Conservation (phyloP, 306 rosid genomes). For the Prunus mira region DNA sequence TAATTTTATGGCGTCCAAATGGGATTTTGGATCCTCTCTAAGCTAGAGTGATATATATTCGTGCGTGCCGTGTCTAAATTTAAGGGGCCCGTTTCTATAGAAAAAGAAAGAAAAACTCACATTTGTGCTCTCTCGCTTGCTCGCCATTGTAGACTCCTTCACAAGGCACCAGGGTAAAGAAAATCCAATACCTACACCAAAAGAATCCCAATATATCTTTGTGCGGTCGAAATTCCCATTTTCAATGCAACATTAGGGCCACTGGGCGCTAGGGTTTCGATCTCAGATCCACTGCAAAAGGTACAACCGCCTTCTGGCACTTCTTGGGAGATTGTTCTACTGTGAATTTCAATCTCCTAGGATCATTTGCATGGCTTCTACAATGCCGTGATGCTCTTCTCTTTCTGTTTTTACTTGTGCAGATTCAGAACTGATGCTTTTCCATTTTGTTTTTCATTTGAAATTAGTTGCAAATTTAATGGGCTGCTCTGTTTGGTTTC, state of each 20-base stretch:
- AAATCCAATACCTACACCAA: not conserved
- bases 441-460: not conserved
- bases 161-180: slow-evolving; percentile 9
- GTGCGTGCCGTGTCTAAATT: not conserved
- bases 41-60: too few species aligned
- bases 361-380: not conserved
- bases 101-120: not conserved
- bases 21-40: too few species aligned
- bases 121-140: not conserved
- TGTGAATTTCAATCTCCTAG: too few species aligned
- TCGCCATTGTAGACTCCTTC: slow-evolving; percentile 17
- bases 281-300: slow-evolving; percentile 11
- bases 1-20: too few species aligned
- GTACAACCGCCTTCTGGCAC: not conserved
- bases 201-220: not conserved
- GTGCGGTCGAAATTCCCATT: slow-evolving; percentile 2
- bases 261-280: slow-evolving; percentile 4
- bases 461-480: not conserved
- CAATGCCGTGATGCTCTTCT: slow-evolving; percentile 3
- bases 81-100: not conserved
- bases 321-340: too few species aligned
- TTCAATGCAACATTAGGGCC: slow-evolving; percentile 2
- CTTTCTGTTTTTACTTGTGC: not conserved
- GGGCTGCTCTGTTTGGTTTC: not conserved
- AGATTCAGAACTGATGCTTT: not conserved